Evolutionary conservation across 306 rosid genomes (phyloP).

Genomic region (Trifolium dubium): DNA sequence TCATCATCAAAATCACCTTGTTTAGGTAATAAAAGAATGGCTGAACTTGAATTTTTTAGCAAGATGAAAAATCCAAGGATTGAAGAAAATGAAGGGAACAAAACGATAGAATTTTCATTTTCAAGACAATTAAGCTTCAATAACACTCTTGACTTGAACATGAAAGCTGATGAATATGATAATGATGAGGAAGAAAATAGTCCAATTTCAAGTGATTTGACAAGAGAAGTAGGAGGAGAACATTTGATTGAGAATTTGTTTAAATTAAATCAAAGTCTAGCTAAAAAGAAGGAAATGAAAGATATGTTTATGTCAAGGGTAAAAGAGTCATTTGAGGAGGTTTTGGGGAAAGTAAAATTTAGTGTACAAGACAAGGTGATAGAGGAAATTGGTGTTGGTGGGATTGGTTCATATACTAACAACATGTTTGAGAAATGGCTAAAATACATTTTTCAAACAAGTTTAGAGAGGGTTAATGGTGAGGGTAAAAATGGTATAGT

Average conservation of each 20-base stretch:
- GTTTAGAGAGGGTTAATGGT: slow-evolving; percentile 62
- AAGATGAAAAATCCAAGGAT: slow-evolving; percentile 59
- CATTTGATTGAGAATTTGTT: slow-evolving; percentile 57
- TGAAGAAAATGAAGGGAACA: slow-evolving; percentile 50
- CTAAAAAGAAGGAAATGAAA: slow-evolving; percentile 51
- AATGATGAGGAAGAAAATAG: slow-evolving; percentile 57
- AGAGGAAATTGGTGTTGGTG: slow-evolving; percentile 65
- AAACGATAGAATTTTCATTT: slow-evolving; percentile 52
- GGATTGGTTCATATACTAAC: slow-evolving; percentile 68
- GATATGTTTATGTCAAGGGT: slow-evolving; percentile 62
- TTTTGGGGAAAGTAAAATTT: slow-evolving; percentile 60
- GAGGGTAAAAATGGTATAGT: slow-evolving; percentile 67
- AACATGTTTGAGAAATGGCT: slow-evolving; percentile 92
- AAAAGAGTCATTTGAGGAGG: slow-evolving; percentile 60
- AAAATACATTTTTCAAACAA: slow-evolving; percentile 74
- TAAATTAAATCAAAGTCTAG: slow-evolving; percentile 56
- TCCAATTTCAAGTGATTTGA: slow-evolving; percentile 68
- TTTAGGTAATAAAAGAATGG: slow-evolving; percentile 67
- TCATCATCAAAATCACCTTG: slow-evolving; percentile 36
- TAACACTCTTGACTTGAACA: slow-evolving; percentile 76
- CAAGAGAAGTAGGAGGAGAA: slow-evolving; percentile 56
- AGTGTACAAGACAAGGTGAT: slow-evolving; percentile 75
- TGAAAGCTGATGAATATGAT: slow-evolving; percentile 67
- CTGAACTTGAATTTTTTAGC: slow-evolving; percentile 62
- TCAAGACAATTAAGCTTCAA: slow-evolving; percentile 78